Percentiles rank a stretch among this genome's conserved stretches.
Conservation (phyloP, 495 filamentous ascomycete genomes). For the Articulospora tetracladia region DNA sequence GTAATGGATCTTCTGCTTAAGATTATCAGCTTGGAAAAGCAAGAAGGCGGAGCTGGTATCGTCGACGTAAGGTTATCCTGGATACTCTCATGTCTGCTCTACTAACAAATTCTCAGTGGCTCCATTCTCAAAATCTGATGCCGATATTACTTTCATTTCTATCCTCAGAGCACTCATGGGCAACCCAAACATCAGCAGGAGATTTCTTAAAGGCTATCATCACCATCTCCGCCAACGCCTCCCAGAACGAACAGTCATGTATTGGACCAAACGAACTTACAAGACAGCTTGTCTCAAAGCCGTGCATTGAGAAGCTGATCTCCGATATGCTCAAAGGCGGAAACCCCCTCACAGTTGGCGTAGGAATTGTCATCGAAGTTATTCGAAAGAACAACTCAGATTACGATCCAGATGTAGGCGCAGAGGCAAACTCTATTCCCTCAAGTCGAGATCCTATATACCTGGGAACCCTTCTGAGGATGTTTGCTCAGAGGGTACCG, state of each 20-base stretch:
- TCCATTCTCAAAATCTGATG: slow-evolving; percentile 88
- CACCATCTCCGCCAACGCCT: slow-evolving; percentile 97
- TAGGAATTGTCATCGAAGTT: slow-evolving; percentile 97
- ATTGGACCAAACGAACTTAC: slow-evolving; percentile 98
- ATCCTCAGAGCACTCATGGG: slow-evolving; percentile 71
- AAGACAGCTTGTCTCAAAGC: slow-evolving; percentile 86
- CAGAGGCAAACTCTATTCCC: slow-evolving; percentile 70
- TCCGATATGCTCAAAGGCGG: slow-evolving; percentile 90
- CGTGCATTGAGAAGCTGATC: slow-evolving; percentile 78
- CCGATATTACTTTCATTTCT: slow-evolving; percentile 84
- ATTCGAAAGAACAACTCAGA: slow-evolving; percentile 99
- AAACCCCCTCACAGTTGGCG: slow-evolving; percentile 92
- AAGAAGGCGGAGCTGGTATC: slow-evolving; percentile 84
- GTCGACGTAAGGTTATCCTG: slow-evolving; percentile 68
- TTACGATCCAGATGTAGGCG: slow-evolving; percentile 87
- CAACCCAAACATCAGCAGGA: slow-evolving; percentile 93
- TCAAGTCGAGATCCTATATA: slow-evolving; percentile 94
- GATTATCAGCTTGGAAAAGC: slow-evolving; percentile 95
- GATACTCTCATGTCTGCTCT: slow-evolving; percentile 10
- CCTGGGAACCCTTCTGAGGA: slow-evolving; percentile 83
- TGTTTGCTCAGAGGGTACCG: slow-evolving; percentile 88
- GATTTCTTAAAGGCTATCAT: slow-evolving; percentile 99
- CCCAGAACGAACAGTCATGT: slow-evolving; percentile 94
- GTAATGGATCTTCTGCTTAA: slow-evolving; percentile 98
- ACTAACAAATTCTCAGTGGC: slow-evolving; percentile 61